A percentile compares a stretch with the other conserved stretches of the same genome.
phyloP scores from a whole-genome alignment of 1,284 basidiomycete genomes.

The Apiotrichum sp. region DNA sequence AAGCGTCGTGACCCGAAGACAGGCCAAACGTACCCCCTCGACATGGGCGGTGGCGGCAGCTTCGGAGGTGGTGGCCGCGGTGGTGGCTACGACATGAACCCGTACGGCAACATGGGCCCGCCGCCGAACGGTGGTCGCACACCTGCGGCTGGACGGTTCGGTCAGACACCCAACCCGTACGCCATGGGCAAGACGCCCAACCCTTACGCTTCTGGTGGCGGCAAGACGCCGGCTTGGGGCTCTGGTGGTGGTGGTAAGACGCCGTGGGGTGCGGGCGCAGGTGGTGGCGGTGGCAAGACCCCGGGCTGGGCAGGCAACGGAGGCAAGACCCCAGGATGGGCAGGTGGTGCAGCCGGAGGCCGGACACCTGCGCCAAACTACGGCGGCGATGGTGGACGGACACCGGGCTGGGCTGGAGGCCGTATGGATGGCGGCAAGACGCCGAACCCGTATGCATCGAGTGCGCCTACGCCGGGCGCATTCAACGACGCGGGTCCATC shows the following conservation, averaged over 20 bases:
- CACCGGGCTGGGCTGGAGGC: constrained; percentile 41
- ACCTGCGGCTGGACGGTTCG: constrained; percentile 49
- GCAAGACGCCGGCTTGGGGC: constrained; percentile 47
- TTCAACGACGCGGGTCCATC: constrained; percentile 33
- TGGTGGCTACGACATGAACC: constrained; percentile 34
- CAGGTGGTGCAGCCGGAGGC: no score
- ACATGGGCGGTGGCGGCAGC: constrained; percentile 19
- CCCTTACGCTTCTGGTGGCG: constrained; percentile 57
- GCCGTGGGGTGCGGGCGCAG: constrained; percentile 52
- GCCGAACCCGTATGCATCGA: constrained; percentile 54
- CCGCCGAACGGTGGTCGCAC: constrained; percentile 27
- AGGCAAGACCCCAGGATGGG: constrained; percentile 33
- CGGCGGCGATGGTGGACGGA: constrained; percentile 36
- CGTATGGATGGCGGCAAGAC: constrained; percentile 45
- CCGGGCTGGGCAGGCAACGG: constrained; percentile 36
- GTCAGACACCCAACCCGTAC: constrained; percentile 67
- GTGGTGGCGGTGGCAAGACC: constrained; percentile 43
- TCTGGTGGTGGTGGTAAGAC: constrained; percentile 51
- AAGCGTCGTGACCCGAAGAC: constrained; percentile 61
- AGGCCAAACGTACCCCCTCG: constrained; percentile 43
- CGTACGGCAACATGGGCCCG: constrained; percentile 24
- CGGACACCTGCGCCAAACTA: no score
- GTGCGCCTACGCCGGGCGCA: constrained; percentile 30
- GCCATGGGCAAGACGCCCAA: constrained; percentile 58
- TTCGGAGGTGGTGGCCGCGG: constrained; percentile 14